Percentiles rank a stretch among this genome's conserved stretches.
phyloP scores from a whole-genome alignment of 1,284 basidiomycete species.

The Vanrija sp. region DNA sequence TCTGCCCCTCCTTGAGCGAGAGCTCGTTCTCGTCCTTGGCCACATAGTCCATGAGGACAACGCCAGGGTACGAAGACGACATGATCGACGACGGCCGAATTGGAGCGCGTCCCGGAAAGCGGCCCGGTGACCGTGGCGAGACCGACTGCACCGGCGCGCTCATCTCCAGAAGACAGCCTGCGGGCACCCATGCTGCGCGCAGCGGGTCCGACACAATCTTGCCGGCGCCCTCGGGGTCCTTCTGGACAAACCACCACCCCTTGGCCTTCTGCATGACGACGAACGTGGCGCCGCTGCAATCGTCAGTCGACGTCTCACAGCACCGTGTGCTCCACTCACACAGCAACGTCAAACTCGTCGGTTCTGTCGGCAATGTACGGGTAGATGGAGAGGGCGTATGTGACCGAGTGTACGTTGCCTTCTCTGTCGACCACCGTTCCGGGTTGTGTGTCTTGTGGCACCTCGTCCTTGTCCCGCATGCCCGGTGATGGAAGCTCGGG shows the following conservation, averaged over 20 bases:
- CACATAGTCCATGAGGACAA: constrained; percentile 91
- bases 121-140: constrained; percentile 14
- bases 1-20: constrained; percentile 77
- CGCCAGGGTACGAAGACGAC: constrained; percentile 87
- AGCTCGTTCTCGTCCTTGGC: constrained; percentile 87
- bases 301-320: constrained; percentile 9
- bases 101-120: constrained; percentile 50
- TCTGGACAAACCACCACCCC: constrained; percentile 99
- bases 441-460: constrained; percentile 4
- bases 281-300: constrained; percentile 73
- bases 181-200: constrained; percentile 79
- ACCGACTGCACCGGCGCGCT: constrained; percentile 57
- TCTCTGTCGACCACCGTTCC: constrained; percentile 38
- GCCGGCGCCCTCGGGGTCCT: constrained; percentile 81
- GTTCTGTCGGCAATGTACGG: constrained; percentile 90
- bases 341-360: constrained; percentile 95
- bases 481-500: constrained; percentile 45
- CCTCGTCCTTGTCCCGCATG: constrained; percentile 23
- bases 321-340: constrained; percentile 58
- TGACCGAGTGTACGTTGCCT: constrained; percentile 39
- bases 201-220: constrained; percentile 67
- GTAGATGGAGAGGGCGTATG: constrained; percentile 53
- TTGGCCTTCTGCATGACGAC: constrained; percentile 88
- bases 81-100: constrained; percentile 83
- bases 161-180: constrained; percentile 87